Evolutionary conservation across 192 early-diverging fungal genomes (phyloP).

Genomic region (Backusella tuberculispora): DNA sequence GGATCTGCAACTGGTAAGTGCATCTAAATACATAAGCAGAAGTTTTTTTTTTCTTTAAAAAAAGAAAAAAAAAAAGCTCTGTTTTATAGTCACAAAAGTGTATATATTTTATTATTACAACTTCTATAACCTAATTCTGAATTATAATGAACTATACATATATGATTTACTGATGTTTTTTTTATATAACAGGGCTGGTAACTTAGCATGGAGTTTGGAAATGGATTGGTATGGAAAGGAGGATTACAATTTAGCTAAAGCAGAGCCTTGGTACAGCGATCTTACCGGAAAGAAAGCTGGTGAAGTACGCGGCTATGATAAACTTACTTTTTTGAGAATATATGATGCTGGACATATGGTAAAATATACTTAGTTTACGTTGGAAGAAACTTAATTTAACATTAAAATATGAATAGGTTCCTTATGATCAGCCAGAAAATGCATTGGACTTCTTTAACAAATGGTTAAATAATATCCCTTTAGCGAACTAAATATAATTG

Average conservation of each 20-base stretch:
- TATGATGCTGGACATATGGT: slow-evolving; percentile 89
- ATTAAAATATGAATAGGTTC: slow-evolving; percentile 46
- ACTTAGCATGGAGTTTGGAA: slow-evolving; percentile 89
- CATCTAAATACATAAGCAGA: not conserved
- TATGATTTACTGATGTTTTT: not conserved
- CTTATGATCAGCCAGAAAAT: slow-evolving; percentile 86
- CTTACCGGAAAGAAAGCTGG: slow-evolving; percentile 60
- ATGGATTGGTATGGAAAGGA: slow-evolving; percentile 83
- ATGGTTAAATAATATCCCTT: slow-evolving; percentile 57
- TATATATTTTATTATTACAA: not conserved
- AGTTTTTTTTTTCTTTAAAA: not conserved
- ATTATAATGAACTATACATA: not conserved
- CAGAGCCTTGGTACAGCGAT: slow-evolving; percentile 60
- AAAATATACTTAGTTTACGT: not conserved
- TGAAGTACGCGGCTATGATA: slow-evolving; percentile 67
- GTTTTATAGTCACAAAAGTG: not conserved
- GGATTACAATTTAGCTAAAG: slow-evolving; percentile 68
- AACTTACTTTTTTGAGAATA: slow-evolving; percentile 81
- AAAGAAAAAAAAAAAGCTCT: too few species aligned
- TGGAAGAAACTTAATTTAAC: not conserved
- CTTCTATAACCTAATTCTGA: not conserved
- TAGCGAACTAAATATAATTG: not conserved
- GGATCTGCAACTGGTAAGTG: slow-evolving; percentile 42
- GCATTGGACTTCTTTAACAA: slow-evolving; percentile 83
- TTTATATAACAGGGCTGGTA: slow-evolving; percentile 57